phyloP scores from a whole-genome alignment of 2,329 filamentous ascomycete species.

The Ceratocystis albifundus region DNA sequence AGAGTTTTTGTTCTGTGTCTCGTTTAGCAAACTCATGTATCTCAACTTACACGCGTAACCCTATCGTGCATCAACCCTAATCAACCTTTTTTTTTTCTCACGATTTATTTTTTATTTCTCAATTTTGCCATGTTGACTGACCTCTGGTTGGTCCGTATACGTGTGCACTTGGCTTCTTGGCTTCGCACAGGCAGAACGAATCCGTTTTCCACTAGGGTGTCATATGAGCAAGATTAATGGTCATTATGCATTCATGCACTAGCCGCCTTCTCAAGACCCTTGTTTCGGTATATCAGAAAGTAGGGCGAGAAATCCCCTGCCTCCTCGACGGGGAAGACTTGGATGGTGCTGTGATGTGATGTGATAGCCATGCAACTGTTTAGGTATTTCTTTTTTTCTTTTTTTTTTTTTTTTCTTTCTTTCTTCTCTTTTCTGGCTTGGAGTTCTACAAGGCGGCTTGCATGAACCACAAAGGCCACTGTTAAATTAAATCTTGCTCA shows the following conservation, averaged over 20 bases:
- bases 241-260: slow-evolving; percentile 16
- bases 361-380: too few relatives aligned
- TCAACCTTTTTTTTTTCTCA: neutral
- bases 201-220: neutral
- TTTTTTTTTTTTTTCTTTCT: too few relatives aligned
- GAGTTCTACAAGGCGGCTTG: neutral
- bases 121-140: neutral
- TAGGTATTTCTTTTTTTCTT: too few relatives aligned
- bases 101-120: neutral
- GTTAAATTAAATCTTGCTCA: neutral
- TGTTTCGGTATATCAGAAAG: slow-evolving; percentile 1
- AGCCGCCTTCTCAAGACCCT: slow-evolving; percentile 1
- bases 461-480: neutral
- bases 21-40: neutral
- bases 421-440: neutral
- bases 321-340: neutral
- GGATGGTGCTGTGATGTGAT: too few relatives aligned
- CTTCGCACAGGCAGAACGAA: neutral
- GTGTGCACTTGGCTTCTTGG: too few relatives aligned
- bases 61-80: neutral
- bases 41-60: neutral
- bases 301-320: neutral
- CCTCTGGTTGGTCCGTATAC: neutral
- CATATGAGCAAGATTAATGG: slow-evolving; percentile 13
- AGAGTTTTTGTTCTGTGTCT: neutral